Evolutionary conservation across 2,329 filamentous ascomycete genomes (phyloP).

Genomic region (Hortaea werneckii): DNA sequence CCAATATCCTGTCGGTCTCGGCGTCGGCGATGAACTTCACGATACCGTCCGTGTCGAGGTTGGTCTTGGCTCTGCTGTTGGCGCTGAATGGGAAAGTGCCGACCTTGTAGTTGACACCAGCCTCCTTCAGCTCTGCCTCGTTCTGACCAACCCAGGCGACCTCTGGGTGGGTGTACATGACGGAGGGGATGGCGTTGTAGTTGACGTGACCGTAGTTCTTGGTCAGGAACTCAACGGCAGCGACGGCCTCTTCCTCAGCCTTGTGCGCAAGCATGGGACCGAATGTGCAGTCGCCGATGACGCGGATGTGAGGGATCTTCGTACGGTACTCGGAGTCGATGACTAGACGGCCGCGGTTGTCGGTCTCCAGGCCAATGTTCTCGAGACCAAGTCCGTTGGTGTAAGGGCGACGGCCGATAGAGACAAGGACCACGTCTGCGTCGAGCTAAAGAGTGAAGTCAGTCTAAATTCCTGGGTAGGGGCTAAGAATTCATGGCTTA

Average conservation of each 20-base stretch:
- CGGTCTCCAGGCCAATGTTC: conserved; percentile 82
- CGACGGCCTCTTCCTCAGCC: conserved; percentile 95
- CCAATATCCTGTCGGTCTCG: conserved; percentile 89
- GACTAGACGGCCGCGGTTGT: conserved; percentile 87
- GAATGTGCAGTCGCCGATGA: conserved; percentile 92
- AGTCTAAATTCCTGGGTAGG: neutral
- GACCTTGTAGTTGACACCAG: conserved; percentile 82
- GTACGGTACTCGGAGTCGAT: conserved; percentile 99
- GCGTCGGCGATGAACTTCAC: conserved; percentile 97
- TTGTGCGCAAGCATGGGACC: conserved; percentile 96
- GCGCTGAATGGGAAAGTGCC: conserved; percentile 95
- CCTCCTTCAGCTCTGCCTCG: conserved; percentile 87
- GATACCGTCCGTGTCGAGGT: conserved; percentile 87
- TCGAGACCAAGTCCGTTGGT: conserved; percentile 85
- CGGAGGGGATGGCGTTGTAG: conserved; percentile 92
- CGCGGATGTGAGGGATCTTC: conserved; percentile 92
- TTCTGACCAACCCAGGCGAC: conserved; percentile 98
- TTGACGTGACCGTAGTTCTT: conserved; percentile 98
- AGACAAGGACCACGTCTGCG: conserved; percentile 89
- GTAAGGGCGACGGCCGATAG: conserved; percentile 92
- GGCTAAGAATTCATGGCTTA: conserved; percentile 38
- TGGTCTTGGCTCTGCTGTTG: conserved; percentile 98
- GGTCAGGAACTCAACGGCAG: conserved; percentile 91
- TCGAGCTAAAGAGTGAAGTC: conserved; percentile 52
- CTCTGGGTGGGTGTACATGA: conserved; percentile 99